Evolutionary conservation across 2,329 filamentous ascomycete species (phyloP).

Genomic region (Fulvia fulva): DNA sequence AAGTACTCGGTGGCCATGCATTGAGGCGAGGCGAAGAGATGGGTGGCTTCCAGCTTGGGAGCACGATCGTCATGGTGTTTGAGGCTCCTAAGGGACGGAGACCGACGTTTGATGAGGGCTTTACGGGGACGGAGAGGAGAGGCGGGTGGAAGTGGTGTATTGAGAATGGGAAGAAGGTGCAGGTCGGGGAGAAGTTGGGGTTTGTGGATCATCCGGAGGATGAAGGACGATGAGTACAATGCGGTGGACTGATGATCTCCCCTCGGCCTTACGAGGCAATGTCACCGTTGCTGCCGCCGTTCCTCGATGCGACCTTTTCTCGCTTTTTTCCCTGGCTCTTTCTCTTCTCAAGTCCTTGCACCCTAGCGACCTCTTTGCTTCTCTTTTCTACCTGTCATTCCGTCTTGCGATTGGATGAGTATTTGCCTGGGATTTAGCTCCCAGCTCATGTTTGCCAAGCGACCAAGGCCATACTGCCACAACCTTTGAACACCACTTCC

Average conservation of each 20-base stretch:
- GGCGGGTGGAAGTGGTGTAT: slow-evolving; percentile 83
- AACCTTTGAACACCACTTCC: not conserved
- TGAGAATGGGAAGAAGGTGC: slow-evolving; percentile 80
- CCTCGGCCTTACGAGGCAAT: no score
- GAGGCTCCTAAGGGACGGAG: slow-evolving; percentile 72
- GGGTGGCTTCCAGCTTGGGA: slow-evolving; percentile 95
- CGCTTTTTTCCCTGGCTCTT: no score
- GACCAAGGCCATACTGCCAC: not conserved
- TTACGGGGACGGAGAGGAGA: slow-evolving; percentile 48
- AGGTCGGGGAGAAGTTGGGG: slow-evolving; percentile 83
- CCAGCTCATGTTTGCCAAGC: not conserved
- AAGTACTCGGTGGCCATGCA: slow-evolving; percentile 75
- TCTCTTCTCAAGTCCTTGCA: no score
- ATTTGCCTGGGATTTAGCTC: no score
- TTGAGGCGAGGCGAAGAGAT: slow-evolving; percentile 89
- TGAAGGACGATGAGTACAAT: not conserved
- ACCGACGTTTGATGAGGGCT: slow-evolving; percentile 57
- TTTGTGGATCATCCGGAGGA: slow-evolving; percentile 51
- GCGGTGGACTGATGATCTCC: no score
- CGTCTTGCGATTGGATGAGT: no score
- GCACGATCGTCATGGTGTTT: slow-evolving; percentile 92
- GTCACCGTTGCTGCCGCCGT: no score
- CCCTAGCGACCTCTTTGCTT: no score
- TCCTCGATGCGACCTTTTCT: no score
- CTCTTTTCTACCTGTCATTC: no score